Evolutionary conservation across 2,329 filamentous ascomycete species (phyloP), one percentile per base, ranked within the genome.

Genomic region (Paracorniculantispora psalliotae): DNA sequence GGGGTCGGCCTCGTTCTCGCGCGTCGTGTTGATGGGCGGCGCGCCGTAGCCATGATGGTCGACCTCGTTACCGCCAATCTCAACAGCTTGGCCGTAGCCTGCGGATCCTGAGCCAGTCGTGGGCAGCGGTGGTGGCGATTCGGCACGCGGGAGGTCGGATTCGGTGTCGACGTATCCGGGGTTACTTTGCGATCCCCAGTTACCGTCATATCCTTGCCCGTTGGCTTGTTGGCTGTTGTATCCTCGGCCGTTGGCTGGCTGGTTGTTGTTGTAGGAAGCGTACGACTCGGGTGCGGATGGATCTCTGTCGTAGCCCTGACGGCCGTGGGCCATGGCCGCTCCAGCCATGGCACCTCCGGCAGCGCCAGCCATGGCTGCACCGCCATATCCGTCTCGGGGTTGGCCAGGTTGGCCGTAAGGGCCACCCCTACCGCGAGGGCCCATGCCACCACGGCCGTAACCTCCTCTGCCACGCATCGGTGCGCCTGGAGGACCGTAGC

Each of bases 21-120:
- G 76, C 19, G 84, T 70, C 37, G 74, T 72, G 53, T 77, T 50
- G 19, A 10, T n/a, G 13, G 46, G 25, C 10, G 47, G n/a, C 19
- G 35, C 47, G 21, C 74, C 79, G 62, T 75, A 79, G 15, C 72
- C 75, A 15, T 75, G 76, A 2, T 75, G 62, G 28, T 72, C 74
- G 57, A 72, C 70, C n/a, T 81, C 79, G 57, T 78, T 80, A 35
- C 87, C 86, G 69, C 92, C 88, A 90, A 96, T 92, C 71, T 94
- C 91, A 56, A 92, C 82, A 2, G 88, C 85, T 67, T 88, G 87
- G 10, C 86, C 86, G 13, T 33, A 26, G 12, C 86, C 71, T 35
- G 71, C 65, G n/a, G 67, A 63, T 49, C 71, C 64, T 59, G 75
- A 68, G 44, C 76, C 72, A 48, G 74, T 69, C 41, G 75, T 77